Base-by-base conservation (phyloP, 768 basidiomycete genomes). In the Russula lepida region DNA sequence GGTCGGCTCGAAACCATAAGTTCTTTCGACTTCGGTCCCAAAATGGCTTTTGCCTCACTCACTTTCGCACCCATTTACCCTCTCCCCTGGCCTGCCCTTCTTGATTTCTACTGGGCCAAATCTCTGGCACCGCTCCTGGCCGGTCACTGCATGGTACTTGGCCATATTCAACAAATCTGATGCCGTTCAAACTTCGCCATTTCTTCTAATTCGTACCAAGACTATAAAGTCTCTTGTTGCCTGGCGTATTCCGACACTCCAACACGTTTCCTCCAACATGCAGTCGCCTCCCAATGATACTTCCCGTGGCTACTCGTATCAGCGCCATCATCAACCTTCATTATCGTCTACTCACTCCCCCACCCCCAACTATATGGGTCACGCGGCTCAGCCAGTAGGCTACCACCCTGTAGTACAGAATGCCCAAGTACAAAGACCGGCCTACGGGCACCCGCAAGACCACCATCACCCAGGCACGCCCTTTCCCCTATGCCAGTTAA, bases 161-260 rank as follows among this genome's bases (percentile, higher is more conserved):
- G 44, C 56, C n/a, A 35, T 57, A 57, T 62, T 57, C 49, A 56
- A 57, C 60, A 62, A 48, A 62, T 62, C 62, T 28, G 62, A 63
- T 63, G 62, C 56, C 62, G 56, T 58, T 54, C 57, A 63, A 53
- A 48, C 57, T 19, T 63, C 56, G 52, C 52, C 17, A 54, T 48
- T 35, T 52, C 47, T 63, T 54, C 61, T 48, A 27, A 39, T 54
- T 23, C 44, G 19, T 28, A 58, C 44, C 51, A 43, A 49, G 32
- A 48, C 43, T 63, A 63, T 63, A 63, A 58, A 63, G 47, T 37
- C 57, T 58, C 62, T 57, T 37, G 15, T 46, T 37, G 19, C 28
- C 53, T 48, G 44, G 37, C 52, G 30, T 47, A 27, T 43, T 58
- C 57, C 56, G 23, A 54, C 49, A 53, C n/a, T 47, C 35, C 61